Evolutionary conservation across 495 filamentous ascomycete species (phyloP).

Genomic region (Astrothelium subdiscretum): DNA sequence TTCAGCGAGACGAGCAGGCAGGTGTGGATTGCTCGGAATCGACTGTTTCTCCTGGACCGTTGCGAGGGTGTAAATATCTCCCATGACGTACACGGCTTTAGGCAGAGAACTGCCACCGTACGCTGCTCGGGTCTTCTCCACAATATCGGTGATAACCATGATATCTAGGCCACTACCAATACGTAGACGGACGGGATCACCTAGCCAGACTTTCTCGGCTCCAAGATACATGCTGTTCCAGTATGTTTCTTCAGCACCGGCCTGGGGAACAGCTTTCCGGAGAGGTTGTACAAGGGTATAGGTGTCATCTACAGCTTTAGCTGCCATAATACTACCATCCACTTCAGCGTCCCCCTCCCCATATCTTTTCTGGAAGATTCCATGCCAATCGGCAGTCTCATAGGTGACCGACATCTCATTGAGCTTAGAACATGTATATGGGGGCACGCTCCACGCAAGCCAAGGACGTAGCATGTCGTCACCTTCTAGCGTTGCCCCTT

Average conservation of each 20-base stretch:
- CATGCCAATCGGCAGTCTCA: constrained; percentile 42
- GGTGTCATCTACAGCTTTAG: constrained; percentile 43
- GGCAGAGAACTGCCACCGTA: constrained; percentile 8
- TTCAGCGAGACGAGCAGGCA: constrained; percentile 35
- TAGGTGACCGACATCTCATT: constrained; percentile 27
- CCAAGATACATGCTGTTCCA: constrained; percentile 52
- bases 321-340: constrained; percentile 50
- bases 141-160: constrained; percentile 36
- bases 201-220: constrained; percentile 50
- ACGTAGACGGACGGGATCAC: constrained; percentile 43
- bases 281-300: constrained; percentile 42
- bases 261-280: constrained; percentile 27
- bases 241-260: constrained; percentile 27
- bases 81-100: constrained; percentile 24
- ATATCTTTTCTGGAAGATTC: constrained; percentile 28
- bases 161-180: constrained; percentile 35
- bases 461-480: constrained; percentile 41
- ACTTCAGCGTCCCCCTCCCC: constrained; percentile 40
- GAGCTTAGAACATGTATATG: constrained; percentile 21
- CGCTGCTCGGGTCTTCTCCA: constrained; percentile 23
- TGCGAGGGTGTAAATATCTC: constrained; percentile 38
- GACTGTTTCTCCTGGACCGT: constrained; percentile 23
- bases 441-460: constrained; percentile 51
- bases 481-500: constrained; percentile 25
- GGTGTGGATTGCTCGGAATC: constrained; percentile 20